Percentiles rank a stretch among this genome's conserved stretches.
These are phyloP conservation scores for Carallia pectinifolia DNA, from an alignment of 345 rosid species.

Conservation along the genomic window DNA sequence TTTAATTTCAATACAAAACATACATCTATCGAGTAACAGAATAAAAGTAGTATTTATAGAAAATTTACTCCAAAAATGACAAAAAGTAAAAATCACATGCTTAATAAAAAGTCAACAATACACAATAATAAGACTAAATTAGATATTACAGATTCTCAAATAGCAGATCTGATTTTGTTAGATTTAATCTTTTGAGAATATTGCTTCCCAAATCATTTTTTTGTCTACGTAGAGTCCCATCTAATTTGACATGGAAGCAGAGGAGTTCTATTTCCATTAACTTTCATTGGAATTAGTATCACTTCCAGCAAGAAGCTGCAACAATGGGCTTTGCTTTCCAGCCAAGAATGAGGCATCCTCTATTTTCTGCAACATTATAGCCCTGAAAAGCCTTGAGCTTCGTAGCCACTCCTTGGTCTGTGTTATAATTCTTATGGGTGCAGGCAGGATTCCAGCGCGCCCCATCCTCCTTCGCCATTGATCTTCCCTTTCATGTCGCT, in stretches of 20 bases:
- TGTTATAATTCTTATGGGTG: slow-evolving; percentile 31
- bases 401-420: slow-evolving; percentile 50
- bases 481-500: slow-evolving; percentile 53
- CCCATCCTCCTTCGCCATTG: slow-evolving; percentile 62
- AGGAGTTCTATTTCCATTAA: neutral
- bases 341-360: slow-evolving; percentile 54
- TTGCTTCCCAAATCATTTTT: no score
- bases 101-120: no score
- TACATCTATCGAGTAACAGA: no score
- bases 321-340: slow-evolving; percentile 55
- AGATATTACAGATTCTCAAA: no score
- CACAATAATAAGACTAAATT: no score
- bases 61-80: no score
- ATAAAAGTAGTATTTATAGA: no score
- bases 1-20: no score
- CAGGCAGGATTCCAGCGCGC: slow-evolving; percentile 48
- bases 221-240: no score
- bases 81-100: no score
- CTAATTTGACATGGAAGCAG: neutral
- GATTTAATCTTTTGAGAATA: no score
- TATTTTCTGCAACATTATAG: slow-evolving; percentile 45
- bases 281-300: slow-evolving; percentile 13
- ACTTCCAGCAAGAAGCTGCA: slow-evolving; percentile 62
- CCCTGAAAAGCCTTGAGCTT: slow-evolving; percentile 35
- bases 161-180: no score